A percentile compares a stretch with the other conserved stretches of the same genome.
phyloP scores from a whole-genome alignment of 1,139 yeast species.

The Nakaseomyces uthaithaninus region DNA sequence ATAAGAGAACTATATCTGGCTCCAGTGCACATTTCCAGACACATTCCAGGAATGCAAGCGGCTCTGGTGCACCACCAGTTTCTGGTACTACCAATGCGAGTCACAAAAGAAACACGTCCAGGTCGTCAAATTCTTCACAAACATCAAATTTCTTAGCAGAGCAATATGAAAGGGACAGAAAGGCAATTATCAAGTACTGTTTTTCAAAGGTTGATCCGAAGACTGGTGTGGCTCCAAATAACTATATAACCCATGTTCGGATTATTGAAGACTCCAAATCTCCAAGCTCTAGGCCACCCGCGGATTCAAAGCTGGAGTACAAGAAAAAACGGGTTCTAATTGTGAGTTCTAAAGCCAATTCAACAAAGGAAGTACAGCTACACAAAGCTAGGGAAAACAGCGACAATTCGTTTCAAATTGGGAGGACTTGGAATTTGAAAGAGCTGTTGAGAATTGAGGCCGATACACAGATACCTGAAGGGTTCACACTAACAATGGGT shows the following conservation, averaged over 20 bases:
- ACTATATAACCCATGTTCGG: conserved; percentile 53
- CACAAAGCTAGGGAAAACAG: conserved; percentile 83
- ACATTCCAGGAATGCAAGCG: conserved; percentile 7
- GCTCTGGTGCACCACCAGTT: conserved; percentile 9
- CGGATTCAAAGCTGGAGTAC: conserved; percentile 34
- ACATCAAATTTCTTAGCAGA: conserved; percentile 38
- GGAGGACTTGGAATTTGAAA: conserved; percentile 85
- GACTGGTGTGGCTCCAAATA: conserved; percentile 38
- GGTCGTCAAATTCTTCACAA: conserved; percentile 27
- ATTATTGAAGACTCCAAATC: conserved; percentile 45
- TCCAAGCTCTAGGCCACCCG: conserved; percentile 41
- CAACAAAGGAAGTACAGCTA: conserved; percentile 57
- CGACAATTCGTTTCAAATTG: conserved; percentile 74
- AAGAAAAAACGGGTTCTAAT: conserved; percentile 43
- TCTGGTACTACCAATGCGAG: conserved; percentile 12
- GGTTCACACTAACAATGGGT: conserved; percentile 56
- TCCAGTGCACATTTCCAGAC: conserved; percentile 4
- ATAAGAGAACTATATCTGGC: conserved; percentile 16
- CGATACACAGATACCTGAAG: conserved; percentile 44
- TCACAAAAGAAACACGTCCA: conserved; percentile 16
- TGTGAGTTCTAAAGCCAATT: conserved; percentile 38
- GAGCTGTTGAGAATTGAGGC: conserved; percentile 55
- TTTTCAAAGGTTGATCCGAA: conserved; percentile 36
- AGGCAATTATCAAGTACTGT: conserved; percentile 38
- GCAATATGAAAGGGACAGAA: conserved; percentile 45